phyloP scores from a whole-genome alignment of 106 monocot species.

The Amphibolis antarctica region DNA sequence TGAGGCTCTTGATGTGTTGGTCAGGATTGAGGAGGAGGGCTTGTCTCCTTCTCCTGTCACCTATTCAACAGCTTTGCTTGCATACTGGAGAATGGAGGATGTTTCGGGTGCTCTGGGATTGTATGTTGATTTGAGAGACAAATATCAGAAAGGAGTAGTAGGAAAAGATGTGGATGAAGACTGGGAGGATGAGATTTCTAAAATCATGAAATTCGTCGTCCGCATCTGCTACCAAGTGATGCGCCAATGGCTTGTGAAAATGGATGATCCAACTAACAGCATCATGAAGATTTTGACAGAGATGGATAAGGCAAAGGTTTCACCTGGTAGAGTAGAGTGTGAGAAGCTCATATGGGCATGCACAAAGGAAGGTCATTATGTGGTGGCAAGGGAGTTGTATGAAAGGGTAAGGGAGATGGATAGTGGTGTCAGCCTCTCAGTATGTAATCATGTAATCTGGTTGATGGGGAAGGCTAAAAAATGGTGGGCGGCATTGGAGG shows the following conservation, averaged over 20 bases:
- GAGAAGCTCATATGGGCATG: slow-evolving; percentile 92
- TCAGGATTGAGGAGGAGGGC: slow-evolving; percentile 38
- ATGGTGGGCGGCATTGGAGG: slow-evolving; percentile 94
- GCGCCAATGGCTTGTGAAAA: slow-evolving; percentile 49
- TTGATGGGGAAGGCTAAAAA: slow-evolving; percentile 88
- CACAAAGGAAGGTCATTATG: slow-evolving; percentile 45
- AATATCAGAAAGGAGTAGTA: slow-evolving; percentile 37
- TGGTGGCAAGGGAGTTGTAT: slow-evolving; percentile 61
- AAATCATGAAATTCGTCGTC: slow-evolving; percentile 41
- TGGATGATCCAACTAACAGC: slow-evolving; percentile 15
- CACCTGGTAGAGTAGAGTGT: slow-evolving; percentile 23
- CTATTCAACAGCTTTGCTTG: slow-evolving; percentile 47
- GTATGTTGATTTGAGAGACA: slow-evolving; percentile 37
- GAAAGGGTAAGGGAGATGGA: slow-evolving; percentile 48
- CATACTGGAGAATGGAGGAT: slow-evolving; percentile 64
- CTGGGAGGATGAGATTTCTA: slow-evolving; percentile 57
- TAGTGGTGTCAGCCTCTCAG: slow-evolving; percentile 54
- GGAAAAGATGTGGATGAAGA: slow-evolving; percentile 18
- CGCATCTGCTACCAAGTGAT: slow-evolving; percentile 56
- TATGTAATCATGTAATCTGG: slow-evolving; percentile 87
- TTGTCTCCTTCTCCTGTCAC: slow-evolving; percentile 59
- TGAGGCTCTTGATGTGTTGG: slow-evolving; percentile 37
- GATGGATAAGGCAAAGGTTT: slow-evolving; percentile 43
- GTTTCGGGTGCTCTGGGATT: slow-evolving; percentile 40
- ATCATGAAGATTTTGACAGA: slow-evolving; percentile 44